phyloP scores from a whole-genome alignment of 78 protist species.

The Dictyostelium intermedium region DNA sequence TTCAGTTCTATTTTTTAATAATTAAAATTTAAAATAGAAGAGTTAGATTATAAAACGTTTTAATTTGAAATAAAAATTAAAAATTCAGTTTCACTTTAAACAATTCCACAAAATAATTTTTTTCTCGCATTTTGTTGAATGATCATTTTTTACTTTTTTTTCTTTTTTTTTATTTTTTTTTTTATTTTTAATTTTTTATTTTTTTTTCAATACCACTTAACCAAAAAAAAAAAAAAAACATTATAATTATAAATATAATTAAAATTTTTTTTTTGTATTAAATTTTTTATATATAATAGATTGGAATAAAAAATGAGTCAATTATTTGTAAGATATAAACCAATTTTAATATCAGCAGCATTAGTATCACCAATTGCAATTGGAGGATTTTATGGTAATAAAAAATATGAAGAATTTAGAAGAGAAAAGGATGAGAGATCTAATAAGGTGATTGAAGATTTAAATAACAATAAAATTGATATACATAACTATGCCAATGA shows the following conservation, averaged over 20 bases:
- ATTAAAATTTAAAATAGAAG: too few species aligned
- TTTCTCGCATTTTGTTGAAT: not conserved
- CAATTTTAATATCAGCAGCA: not conserved
- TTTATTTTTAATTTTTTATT: not conserved
- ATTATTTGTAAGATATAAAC: not conserved
- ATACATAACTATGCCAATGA: not conserved
- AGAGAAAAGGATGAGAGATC: not conserved
- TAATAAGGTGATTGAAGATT: not conserved
- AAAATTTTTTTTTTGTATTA: not conserved
- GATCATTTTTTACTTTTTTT: too few species aligned
- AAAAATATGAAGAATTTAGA: not conserved
- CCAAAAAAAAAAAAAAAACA: not conserved
- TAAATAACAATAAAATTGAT: not conserved
- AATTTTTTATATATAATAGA: not conserved
- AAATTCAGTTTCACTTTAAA: not conserved
- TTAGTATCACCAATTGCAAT: not conserved
- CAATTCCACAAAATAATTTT: not conserved
- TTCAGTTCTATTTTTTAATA: too few species aligned
- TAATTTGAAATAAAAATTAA: too few species aligned
- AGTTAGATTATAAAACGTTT: too few species aligned
- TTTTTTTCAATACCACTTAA: not conserved
- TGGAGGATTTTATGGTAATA: not conserved
- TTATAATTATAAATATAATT: too few species aligned
- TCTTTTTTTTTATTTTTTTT: not conserved
- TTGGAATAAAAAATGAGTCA: not conserved